Base-by-base conservation (phyloP, 169 alveolate genomes). In the Cyclospora cayetanensis region DNA sequence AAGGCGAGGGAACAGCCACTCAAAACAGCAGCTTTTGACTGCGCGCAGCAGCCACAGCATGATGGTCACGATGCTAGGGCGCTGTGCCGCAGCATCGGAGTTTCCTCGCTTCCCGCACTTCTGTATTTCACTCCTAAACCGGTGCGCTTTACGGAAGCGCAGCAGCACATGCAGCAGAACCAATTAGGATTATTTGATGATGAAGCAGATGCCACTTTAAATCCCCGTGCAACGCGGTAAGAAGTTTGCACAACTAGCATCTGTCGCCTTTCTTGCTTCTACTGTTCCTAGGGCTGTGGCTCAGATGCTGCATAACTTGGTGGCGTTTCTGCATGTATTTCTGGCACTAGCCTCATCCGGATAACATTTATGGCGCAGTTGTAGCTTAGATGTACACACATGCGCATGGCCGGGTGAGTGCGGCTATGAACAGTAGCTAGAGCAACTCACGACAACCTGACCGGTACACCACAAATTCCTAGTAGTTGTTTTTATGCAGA, bases 1-100 rank as follows among this genome's bases (percentile, higher is more conserved):
- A 76, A 76, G 43, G 42, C 66, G 29, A 63, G 22, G 4, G 9
- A 5, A 11, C 43, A 39, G 34, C 34, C 15, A 42, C 68, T 76
- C 9, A 41, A 42, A 22, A 76, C 86, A 42, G 86, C 86, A 76
- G 86, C 86, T 42, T 76, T 76, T 76, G 86, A 76, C 27, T 76
- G 86, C 68, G 68, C 86, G 25, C 86, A 76, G 68, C 60, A 46
- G 60, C 86, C 41, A 27, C 86, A 76, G 43, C 86, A 76, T n/a
- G 68, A 43, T 63, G 68, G 43, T 63, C 68, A 76, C 18, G 86
- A 76, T 15, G 66, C 86, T 9, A 76, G 68, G 31, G 1, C 86
- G 68, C 86, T 76, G 20, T 76, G 86, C 86, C 86, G 86, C 25
- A 27, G 86, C 46, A 43, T 76, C 43, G 86, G 86, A 4, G 86